Evolutionary conservation across 2,329 filamentous ascomycete species (phyloP).

Genomic region (Paecilomyces variotii): DNA sequence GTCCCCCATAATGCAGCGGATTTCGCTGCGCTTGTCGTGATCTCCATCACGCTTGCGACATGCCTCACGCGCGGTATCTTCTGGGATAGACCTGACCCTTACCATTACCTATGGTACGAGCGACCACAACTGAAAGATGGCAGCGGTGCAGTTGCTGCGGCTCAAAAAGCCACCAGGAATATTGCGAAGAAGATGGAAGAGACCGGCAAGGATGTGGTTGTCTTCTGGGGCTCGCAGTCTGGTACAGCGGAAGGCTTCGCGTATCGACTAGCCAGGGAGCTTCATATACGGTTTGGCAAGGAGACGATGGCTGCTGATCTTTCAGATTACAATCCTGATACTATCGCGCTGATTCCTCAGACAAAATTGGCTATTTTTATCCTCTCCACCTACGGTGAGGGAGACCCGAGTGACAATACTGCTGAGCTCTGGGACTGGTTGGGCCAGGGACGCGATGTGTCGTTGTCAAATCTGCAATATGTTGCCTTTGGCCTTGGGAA

Average conservation of each 20-base stretch:
- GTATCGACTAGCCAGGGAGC: constrained; percentile 81
- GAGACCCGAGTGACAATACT: constrained; percentile 91
- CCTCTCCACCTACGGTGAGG: constrained; percentile 89
- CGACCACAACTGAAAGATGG: constrained; percentile 38
- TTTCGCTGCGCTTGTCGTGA: constrained; percentile 26
- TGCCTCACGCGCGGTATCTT: constrained; percentile 37
- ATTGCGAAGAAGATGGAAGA: constrained; percentile 39
- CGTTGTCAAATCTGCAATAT: constrained; percentile 65
- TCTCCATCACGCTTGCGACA: constrained; percentile 27
- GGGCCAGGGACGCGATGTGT: constrained; percentile 61
- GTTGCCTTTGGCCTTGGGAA: constrained; percentile 89
- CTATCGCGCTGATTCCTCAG: constrained; percentile 68
- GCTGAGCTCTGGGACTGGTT: constrained; percentile 87
- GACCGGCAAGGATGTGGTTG: constrained; percentile 60
- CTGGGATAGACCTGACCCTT: constrained; percentile 45
- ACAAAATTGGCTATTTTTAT: constrained; percentile 86
- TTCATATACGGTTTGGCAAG: constrained; percentile 81
- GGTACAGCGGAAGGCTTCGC: constrained; percentile 93
- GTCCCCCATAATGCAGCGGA: constrained; percentile 15
- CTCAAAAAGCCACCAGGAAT: constrained; percentile 34
- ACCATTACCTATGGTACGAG: constrained; percentile 42
- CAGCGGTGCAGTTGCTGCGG: background rate
- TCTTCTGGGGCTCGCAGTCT: constrained; percentile 93
- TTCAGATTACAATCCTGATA: constrained; percentile 88
- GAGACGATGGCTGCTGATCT: constrained; percentile 90